Conservation (phyloP, 108 stramenopile species). For the Discostella stelligeroides region DNA sequence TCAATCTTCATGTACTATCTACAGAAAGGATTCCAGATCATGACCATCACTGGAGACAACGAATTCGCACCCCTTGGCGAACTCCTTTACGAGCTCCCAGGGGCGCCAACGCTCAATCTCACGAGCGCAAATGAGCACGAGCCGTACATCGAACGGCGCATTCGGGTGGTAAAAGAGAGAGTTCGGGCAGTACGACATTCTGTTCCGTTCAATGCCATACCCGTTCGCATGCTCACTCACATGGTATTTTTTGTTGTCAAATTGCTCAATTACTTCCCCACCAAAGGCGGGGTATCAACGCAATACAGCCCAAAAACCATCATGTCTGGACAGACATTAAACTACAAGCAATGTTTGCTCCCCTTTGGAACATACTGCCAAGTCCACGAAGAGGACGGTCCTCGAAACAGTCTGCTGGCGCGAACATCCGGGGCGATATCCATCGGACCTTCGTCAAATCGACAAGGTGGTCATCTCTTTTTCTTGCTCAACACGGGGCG, state of each 20-base stretch:
- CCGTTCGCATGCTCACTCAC: constrained; percentile 11
- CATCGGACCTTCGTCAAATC: background rate
- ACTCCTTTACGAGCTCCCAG: background rate
- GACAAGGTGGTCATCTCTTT: constrained; percentile 10
- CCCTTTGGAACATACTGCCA: background rate
- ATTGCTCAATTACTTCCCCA: constrained; percentile 42
- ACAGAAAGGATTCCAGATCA: background rate
- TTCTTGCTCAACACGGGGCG: background rate
- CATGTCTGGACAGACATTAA: background rate
- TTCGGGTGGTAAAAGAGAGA: too few relatives aligned
- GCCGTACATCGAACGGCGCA: background rate
- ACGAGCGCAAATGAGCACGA: background rate
- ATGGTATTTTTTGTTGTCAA: constrained; percentile 20
- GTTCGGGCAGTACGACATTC: too few relatives aligned
- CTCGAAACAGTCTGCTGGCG: constrained; percentile 6
- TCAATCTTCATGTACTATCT: background rate
- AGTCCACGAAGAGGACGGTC: background rate
- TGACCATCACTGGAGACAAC: background rate
- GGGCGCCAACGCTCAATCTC: background rate
- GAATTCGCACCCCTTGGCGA: too few relatives aligned
- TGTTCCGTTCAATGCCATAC: constrained; percentile 35
- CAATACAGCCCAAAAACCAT: constrained; percentile 30
- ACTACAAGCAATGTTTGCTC: background rate
- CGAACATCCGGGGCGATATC: constrained; percentile 4
- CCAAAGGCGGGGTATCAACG: constrained; percentile 39